Percentiles rank a stretch among this genome's conserved stretches.
These are phyloP conservation scores for Syncephalastrum racemosum DNA, from an alignment of 371 early-diverging fungal species.

Conservation along the genomic window DNA sequence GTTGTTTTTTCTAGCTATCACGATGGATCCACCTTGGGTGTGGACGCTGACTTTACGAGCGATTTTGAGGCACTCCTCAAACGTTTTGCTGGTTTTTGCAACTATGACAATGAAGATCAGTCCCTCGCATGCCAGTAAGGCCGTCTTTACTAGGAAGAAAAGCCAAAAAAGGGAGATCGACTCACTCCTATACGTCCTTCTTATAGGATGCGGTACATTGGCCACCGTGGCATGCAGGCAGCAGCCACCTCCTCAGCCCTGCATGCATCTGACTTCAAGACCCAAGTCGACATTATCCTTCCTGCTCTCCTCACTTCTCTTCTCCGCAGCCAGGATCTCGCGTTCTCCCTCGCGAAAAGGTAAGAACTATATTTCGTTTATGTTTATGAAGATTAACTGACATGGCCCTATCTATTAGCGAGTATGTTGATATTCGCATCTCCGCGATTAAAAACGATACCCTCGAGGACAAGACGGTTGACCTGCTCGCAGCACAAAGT, in stretches of 20 bases:
- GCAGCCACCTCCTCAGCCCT: constrained; percentile 51
- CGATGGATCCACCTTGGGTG: constrained; percentile 66
- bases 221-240: constrained; percentile 48
- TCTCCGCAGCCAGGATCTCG: too few species aligned
- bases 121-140: constrained; percentile 32
- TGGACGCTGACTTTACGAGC: constrained; percentile 66
- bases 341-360: too few species aligned
- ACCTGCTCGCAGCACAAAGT: constrained; percentile 42
- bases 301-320: constrained; percentile 38
- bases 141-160: not conserved
- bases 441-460: constrained; percentile 11
- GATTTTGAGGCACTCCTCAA: constrained; percentile 48
- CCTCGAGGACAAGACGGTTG: constrained; percentile 26
- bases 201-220: constrained; percentile 51
- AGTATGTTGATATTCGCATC: constrained; percentile 20
- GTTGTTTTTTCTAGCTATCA: constrained; percentile 62
- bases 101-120: constrained; percentile 40
- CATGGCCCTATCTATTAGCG: not conserved
- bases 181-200: not conserved
- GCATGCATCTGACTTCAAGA: constrained; percentile 43
- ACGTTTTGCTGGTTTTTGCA: constrained; percentile 54
- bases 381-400: not conserved
- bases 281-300: constrained; percentile 49
- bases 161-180: not conserved
- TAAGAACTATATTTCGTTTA: not conserved